A percentile compares a stretch with the other conserved stretches of the same genome.
phyloP scores from a whole-genome alignment of 2,329 filamentous ascomycete genomes.

The Geosmithia morbida region DNA sequence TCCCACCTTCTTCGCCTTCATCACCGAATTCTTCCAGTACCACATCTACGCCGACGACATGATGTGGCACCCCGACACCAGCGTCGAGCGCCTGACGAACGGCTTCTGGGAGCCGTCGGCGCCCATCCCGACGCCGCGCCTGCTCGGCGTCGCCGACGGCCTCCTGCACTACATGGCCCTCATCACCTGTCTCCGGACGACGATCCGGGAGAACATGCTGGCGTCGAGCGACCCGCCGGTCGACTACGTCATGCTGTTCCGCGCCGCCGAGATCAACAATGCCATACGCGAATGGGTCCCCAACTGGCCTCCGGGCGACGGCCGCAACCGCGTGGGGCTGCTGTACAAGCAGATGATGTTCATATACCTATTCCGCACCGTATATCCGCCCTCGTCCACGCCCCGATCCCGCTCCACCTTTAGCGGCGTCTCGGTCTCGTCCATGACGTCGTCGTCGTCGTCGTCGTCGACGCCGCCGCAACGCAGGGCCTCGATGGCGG shows the following conservation, averaged over 20 bases:
- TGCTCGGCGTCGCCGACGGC: conserved; percentile 72
- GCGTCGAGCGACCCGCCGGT: conserved; percentile 50
- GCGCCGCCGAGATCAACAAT: conserved; percentile 61
- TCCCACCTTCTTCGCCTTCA: conserved; percentile 48
- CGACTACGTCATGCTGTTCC: conserved; percentile 58
- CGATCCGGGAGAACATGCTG: conserved; percentile 53
- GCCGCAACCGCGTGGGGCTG: conserved; percentile 37
- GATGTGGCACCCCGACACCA: conserved; percentile 30
- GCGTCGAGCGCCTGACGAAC: conserved; percentile 20
- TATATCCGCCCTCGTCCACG: conserved; percentile 34
- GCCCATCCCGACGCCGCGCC: conserved; percentile 32
- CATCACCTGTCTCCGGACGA: conserved; percentile 64
- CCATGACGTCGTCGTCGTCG: conserved; percentile 5
- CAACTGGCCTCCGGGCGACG: conserved; percentile 40
- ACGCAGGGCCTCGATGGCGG: conserved; percentile 20
- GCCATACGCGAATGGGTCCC: conserved; percentile 65
- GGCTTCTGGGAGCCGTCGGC: conserved; percentile 27
- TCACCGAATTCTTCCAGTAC: conserved; percentile 75
- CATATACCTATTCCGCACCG: conserved; percentile 47
- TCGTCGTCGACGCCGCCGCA: conserved; percentile 8
- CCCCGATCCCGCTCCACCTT: conserved; percentile 16
- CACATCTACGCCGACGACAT: conserved; percentile 56
- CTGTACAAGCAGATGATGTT: conserved; percentile 54
- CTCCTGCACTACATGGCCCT: conserved; percentile 66
- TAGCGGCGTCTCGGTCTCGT: conserved; percentile 11